Evolutionary conservation across 1,139 yeast species (phyloP).

Genomic region (Magnusiomyces paraingens): DNA sequence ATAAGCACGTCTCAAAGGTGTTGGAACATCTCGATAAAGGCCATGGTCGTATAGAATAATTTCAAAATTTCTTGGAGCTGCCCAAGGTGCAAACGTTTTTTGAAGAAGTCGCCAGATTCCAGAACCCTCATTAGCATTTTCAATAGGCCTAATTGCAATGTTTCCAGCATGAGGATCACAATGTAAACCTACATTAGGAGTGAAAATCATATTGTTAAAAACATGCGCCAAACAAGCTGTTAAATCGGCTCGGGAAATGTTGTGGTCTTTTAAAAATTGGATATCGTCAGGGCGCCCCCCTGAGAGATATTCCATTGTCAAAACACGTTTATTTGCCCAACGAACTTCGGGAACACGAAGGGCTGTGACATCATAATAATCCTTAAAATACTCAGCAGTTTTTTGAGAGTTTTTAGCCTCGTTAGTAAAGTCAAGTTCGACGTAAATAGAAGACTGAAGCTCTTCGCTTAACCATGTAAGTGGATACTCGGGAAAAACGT

Average conservation of each 20-base stretch:
- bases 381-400: constrained; percentile 61
- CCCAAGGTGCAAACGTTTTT: constrained; percentile 20
- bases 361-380: constrained; percentile 57
- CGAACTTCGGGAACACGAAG: constrained; percentile 69
- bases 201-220: constrained; percentile 91
- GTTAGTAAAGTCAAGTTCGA: constrained; percentile 78
- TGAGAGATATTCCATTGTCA: constrained; percentile 78
- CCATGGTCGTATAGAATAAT: constrained; percentile 94
- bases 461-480: constrained; percentile 92
- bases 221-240: constrained; percentile 82
- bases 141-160: constrained; percentile 58
- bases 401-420: constrained; percentile 76
- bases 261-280: constrained; percentile 51
- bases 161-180: constrained; percentile 99
- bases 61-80: constrained; percentile 62
- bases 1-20: constrained; percentile 70
- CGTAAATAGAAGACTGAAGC: constrained; percentile 73
- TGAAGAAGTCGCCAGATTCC: background rate
- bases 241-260: constrained; percentile 70
- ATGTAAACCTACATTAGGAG: constrained; percentile 85
- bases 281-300: constrained; percentile 83
- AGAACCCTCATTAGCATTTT: too few relatives aligned
- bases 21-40: constrained; percentile 75
- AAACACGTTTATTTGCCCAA: constrained; percentile 60
- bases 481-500: constrained; percentile 89